phyloP scores from a whole-genome alignment of 495 filamentous ascomycete genomes.

The Daldinia loculata region DNA sequence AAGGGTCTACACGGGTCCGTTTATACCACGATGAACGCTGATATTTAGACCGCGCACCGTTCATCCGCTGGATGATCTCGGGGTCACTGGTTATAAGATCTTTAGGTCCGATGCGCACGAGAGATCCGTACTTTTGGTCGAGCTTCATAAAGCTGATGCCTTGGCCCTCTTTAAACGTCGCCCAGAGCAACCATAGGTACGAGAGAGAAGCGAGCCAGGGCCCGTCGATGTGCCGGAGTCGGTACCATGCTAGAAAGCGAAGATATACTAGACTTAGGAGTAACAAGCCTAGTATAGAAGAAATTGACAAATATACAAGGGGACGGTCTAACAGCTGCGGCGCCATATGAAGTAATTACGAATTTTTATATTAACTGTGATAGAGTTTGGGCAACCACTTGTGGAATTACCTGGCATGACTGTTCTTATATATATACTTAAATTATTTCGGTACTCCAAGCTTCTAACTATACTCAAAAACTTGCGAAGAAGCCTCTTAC shows the following conservation, averaged over 20 bases:
- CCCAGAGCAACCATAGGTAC: not conserved
- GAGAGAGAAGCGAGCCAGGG: not conserved
- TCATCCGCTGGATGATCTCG: not conserved
- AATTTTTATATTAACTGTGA: not conserved
- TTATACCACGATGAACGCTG: not conserved
- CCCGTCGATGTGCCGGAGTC: not conserved
- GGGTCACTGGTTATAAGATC: not conserved
- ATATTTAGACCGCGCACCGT: not conserved
- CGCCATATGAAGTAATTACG: not conserved
- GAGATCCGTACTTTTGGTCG: not conserved
- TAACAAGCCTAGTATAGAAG: not conserved
- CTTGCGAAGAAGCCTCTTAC: too few relatives aligned
- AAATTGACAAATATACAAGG: not conserved
- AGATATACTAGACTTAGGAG: not conserved
- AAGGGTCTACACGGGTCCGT: not conserved
- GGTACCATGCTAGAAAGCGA: not conserved
- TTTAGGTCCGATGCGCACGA: not conserved
- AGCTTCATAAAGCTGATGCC: not conserved
- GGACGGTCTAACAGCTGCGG: not conserved
- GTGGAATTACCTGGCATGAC: not conserved
- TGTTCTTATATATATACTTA: not conserved
- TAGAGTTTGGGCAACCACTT: not conserved
- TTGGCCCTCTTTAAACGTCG: not conserved
- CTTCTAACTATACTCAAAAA: too few relatives aligned
- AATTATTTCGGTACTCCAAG: not conserved